Evolutionary conservation across 768 basidiomycete species (phyloP).

Genomic region (Amanita rubescens): DNA sequence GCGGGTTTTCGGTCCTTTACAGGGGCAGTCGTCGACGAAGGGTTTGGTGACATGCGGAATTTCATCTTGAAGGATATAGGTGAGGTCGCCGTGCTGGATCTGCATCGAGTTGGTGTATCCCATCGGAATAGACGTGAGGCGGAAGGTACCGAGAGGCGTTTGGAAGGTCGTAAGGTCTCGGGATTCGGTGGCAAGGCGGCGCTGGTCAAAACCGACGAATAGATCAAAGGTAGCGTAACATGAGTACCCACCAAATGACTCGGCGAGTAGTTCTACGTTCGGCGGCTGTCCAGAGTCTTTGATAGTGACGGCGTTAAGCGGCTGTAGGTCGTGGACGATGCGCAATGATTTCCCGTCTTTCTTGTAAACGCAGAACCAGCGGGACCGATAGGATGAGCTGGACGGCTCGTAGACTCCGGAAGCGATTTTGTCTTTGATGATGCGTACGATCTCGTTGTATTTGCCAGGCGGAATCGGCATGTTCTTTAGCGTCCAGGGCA

Average conservation of each 20-base stretch:
- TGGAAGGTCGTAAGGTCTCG: constrained; percentile 13
- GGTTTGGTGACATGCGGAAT: constrained; percentile 29
- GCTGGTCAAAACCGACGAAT: constrained; percentile 4
- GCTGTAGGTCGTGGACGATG: constrained; percentile 15
- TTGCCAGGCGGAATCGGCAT: constrained; percentile 27
- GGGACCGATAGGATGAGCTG: constrained; percentile 7
- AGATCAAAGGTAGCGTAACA: constrained; percentile 7
- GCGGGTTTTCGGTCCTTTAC: constrained; percentile 21
- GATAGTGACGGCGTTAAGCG: constrained; percentile 14
- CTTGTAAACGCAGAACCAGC: constrained; percentile 16
- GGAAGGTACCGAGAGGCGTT: constrained; percentile 9
- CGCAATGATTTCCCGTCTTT: constrained; percentile 13
- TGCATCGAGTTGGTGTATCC: constrained; percentile 15
- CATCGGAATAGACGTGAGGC: constrained; percentile 12
- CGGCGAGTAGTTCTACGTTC: constrained; percentile 10
- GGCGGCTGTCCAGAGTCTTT: constrained; percentile 13
- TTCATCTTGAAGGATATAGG: constrained; percentile 28
- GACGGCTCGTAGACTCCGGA: constrained; percentile 9
- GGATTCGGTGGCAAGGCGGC: not conserved
- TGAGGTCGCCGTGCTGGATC: constrained; percentile 16
- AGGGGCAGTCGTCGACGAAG: constrained; percentile 25
- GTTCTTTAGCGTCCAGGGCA: constrained; percentile 22
- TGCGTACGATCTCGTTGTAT: constrained; percentile 13
- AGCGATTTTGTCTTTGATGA: no score
- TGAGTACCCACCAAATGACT: constrained; percentile 11